Base-by-base conservation (phyloP, 2,329 filamentous ascomycete genomes). In the Alternaria sp. region DNA sequence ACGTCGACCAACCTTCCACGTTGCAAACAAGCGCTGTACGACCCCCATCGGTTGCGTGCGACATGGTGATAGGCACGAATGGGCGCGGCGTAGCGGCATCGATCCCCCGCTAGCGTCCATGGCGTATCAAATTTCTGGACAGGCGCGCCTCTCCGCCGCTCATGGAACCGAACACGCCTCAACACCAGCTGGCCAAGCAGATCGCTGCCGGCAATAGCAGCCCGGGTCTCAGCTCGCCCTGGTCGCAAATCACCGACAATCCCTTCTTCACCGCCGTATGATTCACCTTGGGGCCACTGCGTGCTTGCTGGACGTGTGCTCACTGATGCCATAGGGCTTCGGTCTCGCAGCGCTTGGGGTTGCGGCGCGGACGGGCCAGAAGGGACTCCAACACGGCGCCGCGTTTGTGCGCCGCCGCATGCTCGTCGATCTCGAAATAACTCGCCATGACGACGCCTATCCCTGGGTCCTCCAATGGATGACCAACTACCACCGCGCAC, bases 391-490 rank as follows among this genome's bases (percentile, higher is more conserved):
- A 64, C 85, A 89, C 72, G 89, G 89, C 58, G 89, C 90, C n/a
- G 87, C 87, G 46, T 85, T 96, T 60, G 82, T 97, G 62, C 92
- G 93, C 54, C 90, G 91, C 57, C 92, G 95, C 53, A 89, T 99
- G 82, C 89, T 99, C 28, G 93, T 98, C 73, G 94, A 97, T 74
- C 89, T 99, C 74, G 96, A 99, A 81, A 97, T 99, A 80, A 95
- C 92, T 79, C 92, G 93, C 77, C 92, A 95, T 74, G 96, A 99
- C 81, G 89, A 93, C 47, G 94, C 95, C 2, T 99, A 98, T 78
- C 90, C 90, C 44, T 98, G 94, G 95, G 89, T 99, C 45, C 86
- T 99, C 10, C 90, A 94, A 68, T 99, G 96, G 94, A 92, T 99
- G 79, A 94, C 94, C 7, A 87, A 93, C 60, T 93, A 93, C 68